Percentiles rank a stretch among this genome's conserved stretches.
Conservation (phyloP, 495 filamentous ascomycete species). For the Aspergillus nidulans region DNA sequence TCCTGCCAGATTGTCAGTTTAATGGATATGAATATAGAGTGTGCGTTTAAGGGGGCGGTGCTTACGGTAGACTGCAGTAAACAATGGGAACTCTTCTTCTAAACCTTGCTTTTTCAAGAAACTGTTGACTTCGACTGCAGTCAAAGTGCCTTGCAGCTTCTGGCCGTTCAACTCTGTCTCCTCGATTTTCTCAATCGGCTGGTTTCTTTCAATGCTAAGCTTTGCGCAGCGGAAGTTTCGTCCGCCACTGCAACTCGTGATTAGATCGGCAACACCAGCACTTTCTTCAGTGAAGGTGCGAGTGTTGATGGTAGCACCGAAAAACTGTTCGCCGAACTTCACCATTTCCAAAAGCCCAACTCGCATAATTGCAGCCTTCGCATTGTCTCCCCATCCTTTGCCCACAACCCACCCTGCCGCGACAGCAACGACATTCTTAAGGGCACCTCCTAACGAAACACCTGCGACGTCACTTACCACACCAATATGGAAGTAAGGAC, state of each 20-base stretch:
- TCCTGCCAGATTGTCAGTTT: slow-evolving; percentile 18
- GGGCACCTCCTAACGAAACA: slow-evolving; percentile 88
- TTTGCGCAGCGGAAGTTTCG: slow-evolving; percentile 93
- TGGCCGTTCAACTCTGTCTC: slow-evolving; percentile 89
- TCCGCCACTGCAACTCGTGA: slow-evolving; percentile 86
- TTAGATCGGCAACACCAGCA: slow-evolving; percentile 92
- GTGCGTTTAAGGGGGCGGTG: background rate
- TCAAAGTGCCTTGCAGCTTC: slow-evolving; percentile 91
- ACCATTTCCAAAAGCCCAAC: slow-evolving; percentile 93
- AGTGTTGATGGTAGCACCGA: slow-evolving; percentile 68
- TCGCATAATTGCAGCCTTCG: slow-evolving; percentile 95
- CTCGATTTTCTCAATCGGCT: slow-evolving; percentile 84
- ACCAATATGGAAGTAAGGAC: slow-evolving; percentile 95
- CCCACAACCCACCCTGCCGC: slow-evolving; percentile 95
- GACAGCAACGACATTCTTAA: slow-evolving; percentile 96
- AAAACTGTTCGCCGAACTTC: slow-evolving; percentile 90
- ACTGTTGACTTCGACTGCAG: slow-evolving; percentile 81
- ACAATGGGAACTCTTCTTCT: slow-evolving; percentile 84
- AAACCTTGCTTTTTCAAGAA: slow-evolving; percentile 74
- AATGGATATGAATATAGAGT: background rate
- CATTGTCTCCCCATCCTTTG: slow-evolving; percentile 95
- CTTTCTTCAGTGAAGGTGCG: slow-evolving; percentile 94
- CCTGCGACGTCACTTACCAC: slow-evolving; percentile 91
- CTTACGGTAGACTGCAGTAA: slow-evolving; percentile 73
- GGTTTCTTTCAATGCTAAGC: slow-evolving; percentile 73